A percentile compares a stretch with the other conserved stretches of the same genome.
phyloP scores from a whole-genome alignment of 2,329 filamentous ascomycete species.

The Aspergillus glaucus region DNA sequence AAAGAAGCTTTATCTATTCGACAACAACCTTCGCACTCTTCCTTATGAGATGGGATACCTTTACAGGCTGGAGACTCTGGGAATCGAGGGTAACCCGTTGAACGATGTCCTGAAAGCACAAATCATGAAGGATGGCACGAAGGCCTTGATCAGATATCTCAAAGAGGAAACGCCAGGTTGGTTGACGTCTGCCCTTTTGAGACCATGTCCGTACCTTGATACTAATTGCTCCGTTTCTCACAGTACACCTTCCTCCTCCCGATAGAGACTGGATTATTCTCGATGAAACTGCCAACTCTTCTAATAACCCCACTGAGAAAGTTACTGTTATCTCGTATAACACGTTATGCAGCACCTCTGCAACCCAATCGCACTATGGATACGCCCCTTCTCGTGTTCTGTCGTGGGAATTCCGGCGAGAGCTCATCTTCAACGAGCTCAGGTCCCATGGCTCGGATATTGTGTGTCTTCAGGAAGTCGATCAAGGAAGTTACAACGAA shows the following conservation, averaged over 20 bases:
- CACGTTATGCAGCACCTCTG: conserved; percentile 89
- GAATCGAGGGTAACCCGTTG: conserved; percentile 86
- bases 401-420: conserved; percentile 78
- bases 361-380: conserved; percentile 76
- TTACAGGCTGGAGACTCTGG: conserved; percentile 80
- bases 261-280: conserved; percentile 75
- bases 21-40: conserved; percentile 77
- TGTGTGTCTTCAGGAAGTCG: conserved; percentile 88
- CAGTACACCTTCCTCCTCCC: conserved; percentile 70
- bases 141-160: conserved; percentile 72
- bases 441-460: conserved; percentile 76
- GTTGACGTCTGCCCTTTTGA: conserved; percentile 25
- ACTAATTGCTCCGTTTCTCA: conserved; percentile 8
- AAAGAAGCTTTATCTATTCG: conserved; percentile 77
- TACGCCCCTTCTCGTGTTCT: conserved; percentile 81
- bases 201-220: conserved; percentile 13
- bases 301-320: conserved; percentile 54
- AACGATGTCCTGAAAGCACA: conserved; percentile 70
- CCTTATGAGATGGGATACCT: conserved; percentile 85
- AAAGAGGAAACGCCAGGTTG: conserved; percentile 79
- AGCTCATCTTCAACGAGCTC: conserved; percentile 78
- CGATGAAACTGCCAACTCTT: conserved; percentile 43
- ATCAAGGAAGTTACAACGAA: conserved; percentile 83
- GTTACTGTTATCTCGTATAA: conserved; percentile 92
- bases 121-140: conserved; percentile 81